Evolutionary conservation across 352 stramenopile species (phyloP).

Genomic region (Thalassiosira mediterranea): DNA sequence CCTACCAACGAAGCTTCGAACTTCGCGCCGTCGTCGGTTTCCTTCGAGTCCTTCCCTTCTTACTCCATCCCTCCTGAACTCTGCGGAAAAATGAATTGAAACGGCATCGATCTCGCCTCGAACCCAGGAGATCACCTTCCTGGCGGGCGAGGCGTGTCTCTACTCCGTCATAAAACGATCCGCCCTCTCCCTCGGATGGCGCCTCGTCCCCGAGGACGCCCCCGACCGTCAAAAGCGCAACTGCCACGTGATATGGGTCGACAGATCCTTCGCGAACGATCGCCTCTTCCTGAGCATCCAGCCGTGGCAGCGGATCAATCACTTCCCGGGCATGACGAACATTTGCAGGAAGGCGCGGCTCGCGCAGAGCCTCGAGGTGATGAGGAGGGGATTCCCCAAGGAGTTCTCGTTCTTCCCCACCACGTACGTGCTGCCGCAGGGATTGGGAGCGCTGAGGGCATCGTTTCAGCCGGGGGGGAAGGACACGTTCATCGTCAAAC

Average conservation of each 20-base stretch:
- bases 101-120: too few species aligned
- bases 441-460: conserved; percentile 90
- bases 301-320: conserved; percentile 92
- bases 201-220: conserved; percentile 48
- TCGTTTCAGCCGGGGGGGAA: conserved; percentile 91
- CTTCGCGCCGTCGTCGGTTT: too few species aligned
- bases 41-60: too few species aligned
- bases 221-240: conserved; percentile 64
- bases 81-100: too few species aligned
- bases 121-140: conserved; percentile 57
- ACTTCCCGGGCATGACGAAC: conserved; percentile 94
- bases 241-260: conserved; percentile 95
- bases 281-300: conserved; percentile 89
- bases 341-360: conserved; percentile 94
- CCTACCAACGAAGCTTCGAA: too few species aligned
- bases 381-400: conserved; percentile 92
- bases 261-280: conserved; percentile 89
- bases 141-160: conserved; percentile 51
- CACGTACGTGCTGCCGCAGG: conserved; percentile 96
- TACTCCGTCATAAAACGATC: conserved; percentile 53
- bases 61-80: too few species aligned
- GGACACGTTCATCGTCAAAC: conserved; percentile 95
- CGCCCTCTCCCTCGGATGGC: conserved; percentile 52
- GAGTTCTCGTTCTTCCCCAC: conserved; percentile 90
- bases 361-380: conserved; percentile 93